A percentile compares a stretch with the other conserved stretches of the same genome.
phyloP scores from a whole-genome alignment of 75 land plant species.

The Pinus albicaulis region DNA sequence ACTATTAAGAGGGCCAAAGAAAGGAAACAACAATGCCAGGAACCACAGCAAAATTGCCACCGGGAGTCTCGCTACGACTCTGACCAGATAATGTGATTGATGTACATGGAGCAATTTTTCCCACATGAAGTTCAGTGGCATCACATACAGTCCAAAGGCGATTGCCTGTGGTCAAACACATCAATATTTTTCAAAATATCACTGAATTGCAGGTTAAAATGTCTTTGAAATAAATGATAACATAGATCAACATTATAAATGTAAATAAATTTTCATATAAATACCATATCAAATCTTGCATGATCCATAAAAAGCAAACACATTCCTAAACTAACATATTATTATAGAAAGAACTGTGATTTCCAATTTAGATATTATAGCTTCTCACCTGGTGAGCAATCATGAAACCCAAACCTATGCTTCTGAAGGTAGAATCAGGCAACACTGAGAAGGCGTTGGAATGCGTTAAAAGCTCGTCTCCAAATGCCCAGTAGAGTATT shows the following conservation, averaged over 20 bases:
- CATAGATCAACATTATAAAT: too few species aligned
- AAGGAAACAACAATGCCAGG: slow-evolving; percentile 24
- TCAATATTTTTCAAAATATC: too few species aligned
- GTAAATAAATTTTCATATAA: too few species aligned
- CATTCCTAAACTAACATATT: too few species aligned
- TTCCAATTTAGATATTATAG: too few species aligned
- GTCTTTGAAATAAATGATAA: too few species aligned
- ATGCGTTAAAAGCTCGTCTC: slow-evolving; percentile 17
- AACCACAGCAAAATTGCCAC: slow-evolving; percentile 23
- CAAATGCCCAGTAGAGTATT: slow-evolving; percentile 33
- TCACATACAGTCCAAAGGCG: slow-evolving; percentile 20
- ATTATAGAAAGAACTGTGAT: too few species aligned
- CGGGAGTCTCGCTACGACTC: slow-evolving; percentile 20
- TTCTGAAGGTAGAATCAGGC: slow-evolving; percentile 12
- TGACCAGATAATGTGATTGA: slow-evolving; percentile 9
- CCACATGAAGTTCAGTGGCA: slow-evolving; percentile 38
- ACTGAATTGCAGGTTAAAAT: too few species aligned
- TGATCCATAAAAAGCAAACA: too few species aligned
- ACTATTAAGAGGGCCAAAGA: slow-evolving; percentile 28
- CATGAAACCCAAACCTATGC: slow-evolving; percentile 20
- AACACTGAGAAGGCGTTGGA: slow-evolving; percentile 33
- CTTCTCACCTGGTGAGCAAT: slow-evolving; percentile 24
- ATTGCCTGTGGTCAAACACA: slow-evolving; percentile 8
- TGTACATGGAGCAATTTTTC: slow-evolving; percentile 26
- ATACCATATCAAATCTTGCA: too few species aligned